Conservation (phyloP, 2,329 filamentous ascomycete species). For the Cadophora sp. region DNA sequence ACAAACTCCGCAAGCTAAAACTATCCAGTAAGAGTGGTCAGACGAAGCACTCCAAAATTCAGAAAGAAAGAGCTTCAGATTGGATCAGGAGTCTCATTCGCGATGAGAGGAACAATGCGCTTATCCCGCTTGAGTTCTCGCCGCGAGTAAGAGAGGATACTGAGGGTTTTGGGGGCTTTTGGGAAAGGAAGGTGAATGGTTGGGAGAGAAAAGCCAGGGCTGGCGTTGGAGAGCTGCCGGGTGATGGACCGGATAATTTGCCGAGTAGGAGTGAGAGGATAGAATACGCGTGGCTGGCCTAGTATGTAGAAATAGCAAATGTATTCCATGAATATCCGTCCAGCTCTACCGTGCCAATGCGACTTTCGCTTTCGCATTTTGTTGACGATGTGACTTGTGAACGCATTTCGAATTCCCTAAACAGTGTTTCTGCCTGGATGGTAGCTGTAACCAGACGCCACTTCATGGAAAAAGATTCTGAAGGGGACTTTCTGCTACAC, state of each 20-base stretch:
- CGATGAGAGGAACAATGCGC: background rate
- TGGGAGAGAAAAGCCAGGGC: background rate
- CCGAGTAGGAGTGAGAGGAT: background rate
- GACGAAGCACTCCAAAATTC: background rate
- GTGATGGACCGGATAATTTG: conserved; percentile 8
- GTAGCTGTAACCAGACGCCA: no score
- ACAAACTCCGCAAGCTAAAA: background rate
- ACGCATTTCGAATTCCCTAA: no score
- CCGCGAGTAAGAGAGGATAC: background rate
- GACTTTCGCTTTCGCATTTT: no score
- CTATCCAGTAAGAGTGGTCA: background rate
- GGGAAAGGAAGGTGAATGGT: background rate
- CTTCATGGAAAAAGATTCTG: no score
- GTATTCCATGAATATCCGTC: background rate
- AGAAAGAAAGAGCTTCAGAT: conserved; percentile 8
- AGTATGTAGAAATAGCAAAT: background rate
- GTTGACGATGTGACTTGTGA: no score
- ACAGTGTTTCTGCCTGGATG: no score
- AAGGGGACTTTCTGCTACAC: no score
- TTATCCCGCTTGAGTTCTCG: background rate
- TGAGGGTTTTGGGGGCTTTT: background rate
- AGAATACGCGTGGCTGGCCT: conserved; percentile 4
- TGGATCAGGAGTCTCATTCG: background rate
- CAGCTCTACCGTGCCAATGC: background rate
- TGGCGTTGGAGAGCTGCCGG: background rate